Evolutionary conservation across 768 basidiomycete genomes (phyloP).

Genomic region (Collybia mongolica): DNA sequence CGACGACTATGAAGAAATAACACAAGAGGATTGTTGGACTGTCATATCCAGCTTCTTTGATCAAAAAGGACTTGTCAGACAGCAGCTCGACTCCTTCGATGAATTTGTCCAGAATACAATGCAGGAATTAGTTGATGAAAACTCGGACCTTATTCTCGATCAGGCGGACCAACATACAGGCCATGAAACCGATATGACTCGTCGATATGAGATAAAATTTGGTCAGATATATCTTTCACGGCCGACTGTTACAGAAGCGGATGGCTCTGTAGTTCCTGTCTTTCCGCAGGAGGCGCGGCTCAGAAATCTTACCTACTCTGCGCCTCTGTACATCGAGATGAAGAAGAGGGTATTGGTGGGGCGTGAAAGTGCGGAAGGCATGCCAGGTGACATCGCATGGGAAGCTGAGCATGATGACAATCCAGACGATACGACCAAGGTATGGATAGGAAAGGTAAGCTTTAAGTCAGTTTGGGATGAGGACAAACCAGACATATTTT

Average conservation of each 20-base stretch:
- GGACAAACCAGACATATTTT: conserved; percentile 6
- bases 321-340: conserved; percentile 95
- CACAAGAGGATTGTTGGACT: conserved; percentile 93
- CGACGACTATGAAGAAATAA: conserved; percentile 69
- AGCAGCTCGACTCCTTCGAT: conserved; percentile 97
- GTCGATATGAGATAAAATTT: conserved; percentile 96
- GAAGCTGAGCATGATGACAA: conserved; percentile 67
- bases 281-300: conserved; percentile 97
- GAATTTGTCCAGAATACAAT: conserved; percentile 99
- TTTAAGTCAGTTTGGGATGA: background rate
- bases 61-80: conserved; percentile 95
- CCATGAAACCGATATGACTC: conserved; percentile 72
- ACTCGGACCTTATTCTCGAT: conserved; percentile 91
- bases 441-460: conserved; percentile 92
- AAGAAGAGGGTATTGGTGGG: conserved; percentile 81
- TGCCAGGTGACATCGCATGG: conserved; percentile 80
- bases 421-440: conserved; percentile 71
- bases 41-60: conserved; percentile 97
- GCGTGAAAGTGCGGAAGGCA: conserved; percentile 76
- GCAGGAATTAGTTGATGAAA: conserved; percentile 99
- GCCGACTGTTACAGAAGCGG: conserved; percentile 92
- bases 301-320: conserved; percentile 94
- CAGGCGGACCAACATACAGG: conserved; percentile 97
- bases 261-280: conserved; percentile 90
- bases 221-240: conserved; percentile 97